Evolutionary conservation across 1,139 yeast species (phyloP).

Genomic region (Yamadazyma dushanensis): DNA sequence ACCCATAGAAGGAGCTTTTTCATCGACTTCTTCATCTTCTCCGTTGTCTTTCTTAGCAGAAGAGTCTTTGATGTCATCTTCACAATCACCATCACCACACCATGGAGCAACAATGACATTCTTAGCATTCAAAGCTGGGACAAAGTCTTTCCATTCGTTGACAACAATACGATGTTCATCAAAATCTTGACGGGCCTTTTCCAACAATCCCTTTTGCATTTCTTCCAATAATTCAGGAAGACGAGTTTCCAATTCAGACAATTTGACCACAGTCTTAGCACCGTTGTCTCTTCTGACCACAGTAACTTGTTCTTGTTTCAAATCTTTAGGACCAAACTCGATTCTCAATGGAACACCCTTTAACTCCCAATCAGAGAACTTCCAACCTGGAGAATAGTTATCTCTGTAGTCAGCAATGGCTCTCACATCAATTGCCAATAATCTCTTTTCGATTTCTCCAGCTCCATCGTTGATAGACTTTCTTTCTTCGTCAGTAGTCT

Average conservation of each 20-base stretch:
- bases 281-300: constrained; percentile 94
- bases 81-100: constrained; percentile 95
- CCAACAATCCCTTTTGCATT: constrained; percentile 74
- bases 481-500: constrained; percentile 77
- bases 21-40: constrained; percentile 85
- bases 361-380: constrained; percentile 95
- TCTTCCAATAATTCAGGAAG: constrained; percentile 77
- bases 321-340: constrained; percentile 95
- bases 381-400: constrained; percentile 98
- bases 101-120: constrained; percentile 92
- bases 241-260: constrained; percentile 63
- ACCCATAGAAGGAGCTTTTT: constrained; percentile 98
- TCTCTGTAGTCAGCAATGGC: constrained; percentile 86
- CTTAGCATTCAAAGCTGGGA: constrained; percentile 87
- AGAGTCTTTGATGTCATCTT: constrained; percentile 92
- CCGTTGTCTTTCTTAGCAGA: constrained; percentile 83
- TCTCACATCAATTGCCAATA: constrained; percentile 63
- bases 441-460: constrained; percentile 58
- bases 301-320: constrained; percentile 73
- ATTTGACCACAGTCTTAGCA: constrained; percentile 64
- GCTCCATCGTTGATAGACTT: constrained; percentile 70
- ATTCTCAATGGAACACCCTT: constrained; percentile 93
- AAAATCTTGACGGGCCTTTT: constrained; percentile 76
- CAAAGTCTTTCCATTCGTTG: constrained; percentile 87
- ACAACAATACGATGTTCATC: constrained; percentile 83